Percentiles rank a stretch among this genome's conserved stretches.
These are phyloP conservation scores for Tremella yokohamensis DNA, from an alignment of 768 basidiomycete species.

Conservation along the genomic window DNA sequence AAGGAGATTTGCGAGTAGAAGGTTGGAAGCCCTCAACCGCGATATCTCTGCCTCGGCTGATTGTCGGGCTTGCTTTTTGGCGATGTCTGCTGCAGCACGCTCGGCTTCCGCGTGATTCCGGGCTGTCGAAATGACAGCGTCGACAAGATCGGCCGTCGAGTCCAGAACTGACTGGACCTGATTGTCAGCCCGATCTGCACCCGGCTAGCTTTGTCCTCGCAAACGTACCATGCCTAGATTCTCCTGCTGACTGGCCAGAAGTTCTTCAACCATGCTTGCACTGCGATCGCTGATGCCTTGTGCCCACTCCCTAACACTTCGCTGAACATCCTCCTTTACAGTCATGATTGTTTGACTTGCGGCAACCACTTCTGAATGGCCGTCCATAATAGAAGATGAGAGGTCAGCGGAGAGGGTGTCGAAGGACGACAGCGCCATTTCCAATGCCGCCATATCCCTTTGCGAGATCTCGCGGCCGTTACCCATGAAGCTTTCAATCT, in stretches of 20 bases:
- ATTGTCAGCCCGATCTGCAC: constrained; percentile 5
- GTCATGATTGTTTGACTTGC: constrained; percentile 17
- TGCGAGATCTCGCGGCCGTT: constrained; percentile 18
- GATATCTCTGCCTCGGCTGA: constrained; percentile 52
- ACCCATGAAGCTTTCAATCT: constrained; percentile 55
- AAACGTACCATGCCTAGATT: constrained; percentile 36
- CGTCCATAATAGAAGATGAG: constrained; percentile 28
- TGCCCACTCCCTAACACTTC: constrained; percentile 36
- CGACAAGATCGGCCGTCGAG: constrained; percentile 61
- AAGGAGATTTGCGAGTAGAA: constrained; percentile 60
- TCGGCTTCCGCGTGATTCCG: constrained; percentile 61
- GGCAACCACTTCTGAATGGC: constrained; percentile 21
- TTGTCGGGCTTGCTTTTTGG: constrained; percentile 51
- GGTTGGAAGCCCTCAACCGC: constrained; percentile 69
- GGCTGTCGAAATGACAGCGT: constrained; percentile 61
- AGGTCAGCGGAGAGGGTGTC: constrained; percentile 26
- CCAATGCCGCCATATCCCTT: constrained; percentile 25
- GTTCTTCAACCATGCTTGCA: constrained; percentile 34
- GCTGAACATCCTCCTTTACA: constrained; percentile 31
- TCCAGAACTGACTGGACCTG: constrained; percentile 55
- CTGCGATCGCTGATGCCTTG: constrained; percentile 26
- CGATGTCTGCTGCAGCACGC: constrained; percentile 56
- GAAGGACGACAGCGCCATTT: constrained; percentile 29
- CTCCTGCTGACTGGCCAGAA: constrained; percentile 38
- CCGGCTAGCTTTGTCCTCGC: neutral